These are phyloP conservation scores for Ganoderma meredithae DNA, from an alignment of 1,284 basidiomycete genomes.

Conservation along the genomic window DNA sequence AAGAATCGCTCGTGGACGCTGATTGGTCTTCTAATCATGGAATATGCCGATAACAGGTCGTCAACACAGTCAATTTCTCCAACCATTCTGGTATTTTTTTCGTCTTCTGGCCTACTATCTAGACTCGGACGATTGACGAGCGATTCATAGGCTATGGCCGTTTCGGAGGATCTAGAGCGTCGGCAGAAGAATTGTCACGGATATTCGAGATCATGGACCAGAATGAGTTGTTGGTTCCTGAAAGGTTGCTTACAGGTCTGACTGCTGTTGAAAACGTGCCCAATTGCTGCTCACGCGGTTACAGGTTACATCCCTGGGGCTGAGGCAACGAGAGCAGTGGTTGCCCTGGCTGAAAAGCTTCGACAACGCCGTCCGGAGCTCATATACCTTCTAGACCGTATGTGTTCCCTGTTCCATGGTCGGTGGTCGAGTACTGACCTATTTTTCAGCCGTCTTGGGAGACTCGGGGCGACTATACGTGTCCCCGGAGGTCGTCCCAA, in stretches of 20 bases:
- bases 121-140: background rate
- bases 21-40: constrained; percentile 6
- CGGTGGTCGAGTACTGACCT: background rate
- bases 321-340: constrained; percentile 77
- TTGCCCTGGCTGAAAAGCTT: constrained; percentile 68
- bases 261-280: background rate
- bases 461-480: constrained; percentile 92
- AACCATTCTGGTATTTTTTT: constrained; percentile 85
- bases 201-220: constrained; percentile 75
- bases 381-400: constrained; percentile 92
- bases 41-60: constrained; percentile 63
- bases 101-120: background rate
- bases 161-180: constrained; percentile 78
- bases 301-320: constrained; percentile 90
- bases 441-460: constrained; percentile 84
- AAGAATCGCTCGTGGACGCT: constrained; percentile 14
- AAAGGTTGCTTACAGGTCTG: constrained; percentile 76
- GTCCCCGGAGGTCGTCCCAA: constrained; percentile 85
- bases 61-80: constrained; percentile 95
- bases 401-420: constrained; percentile 40
- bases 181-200: constrained; percentile 67
- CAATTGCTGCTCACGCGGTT: background rate
- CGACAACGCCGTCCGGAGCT: constrained; percentile 64
- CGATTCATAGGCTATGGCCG: constrained; percentile 72
- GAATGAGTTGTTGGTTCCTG: constrained; percentile 71